Conservation (phyloP, 805 yeast genomes). For the Hanseniaspora lindneri region DNA sequence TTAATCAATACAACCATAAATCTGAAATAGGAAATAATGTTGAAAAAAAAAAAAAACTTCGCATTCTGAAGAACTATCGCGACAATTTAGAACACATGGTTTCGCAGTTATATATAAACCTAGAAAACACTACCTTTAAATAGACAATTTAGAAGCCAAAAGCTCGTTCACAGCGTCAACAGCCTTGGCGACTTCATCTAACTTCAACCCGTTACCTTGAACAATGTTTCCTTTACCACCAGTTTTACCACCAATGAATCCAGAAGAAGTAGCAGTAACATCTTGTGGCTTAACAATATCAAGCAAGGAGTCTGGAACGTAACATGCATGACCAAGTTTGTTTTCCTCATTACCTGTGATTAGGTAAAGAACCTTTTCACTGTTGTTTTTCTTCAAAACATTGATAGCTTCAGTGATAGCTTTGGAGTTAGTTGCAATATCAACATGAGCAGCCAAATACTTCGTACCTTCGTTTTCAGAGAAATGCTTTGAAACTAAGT, state of each 20-base stretch:
- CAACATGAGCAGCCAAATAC: slow-evolving; percentile 55
- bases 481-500: slow-evolving; percentile 62
- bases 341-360: slow-evolving; percentile 56
- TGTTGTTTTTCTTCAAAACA: slow-evolving; percentile 62
- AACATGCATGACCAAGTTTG: slow-evolving; percentile 93
- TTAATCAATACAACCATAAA: too few relatives aligned
- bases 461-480: slow-evolving; percentile 38
- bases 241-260: slow-evolving; percentile 84
- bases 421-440: slow-evolving; percentile 74
- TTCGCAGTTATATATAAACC: too few relatives aligned
- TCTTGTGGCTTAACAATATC: slow-evolving; percentile 46
- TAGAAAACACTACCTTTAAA: too few relatives aligned
- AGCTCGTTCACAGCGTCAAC: slow-evolving; percentile 53
- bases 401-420: slow-evolving; percentile 88
- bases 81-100: too few relatives aligned
- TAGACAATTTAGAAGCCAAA: slow-evolving; percentile 44
- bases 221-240: slow-evolving; percentile 96
- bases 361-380: slow-evolving; percentile 65
- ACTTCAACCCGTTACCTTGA: slow-evolving; percentile 92
- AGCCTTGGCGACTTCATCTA: slow-evolving; percentile 58
- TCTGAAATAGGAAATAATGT: too few relatives aligned
- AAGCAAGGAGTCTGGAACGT: slow-evolving; percentile 59
- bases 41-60: too few relatives aligned
- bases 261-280: slow-evolving; percentile 65
- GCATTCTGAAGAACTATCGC: too few relatives aligned